Percentiles rank a stretch among this genome's conserved stretches.
These are phyloP conservation scores for Iberis amara DNA, from an alignment of 441 rosid species.

Conservation along the genomic window DNA sequence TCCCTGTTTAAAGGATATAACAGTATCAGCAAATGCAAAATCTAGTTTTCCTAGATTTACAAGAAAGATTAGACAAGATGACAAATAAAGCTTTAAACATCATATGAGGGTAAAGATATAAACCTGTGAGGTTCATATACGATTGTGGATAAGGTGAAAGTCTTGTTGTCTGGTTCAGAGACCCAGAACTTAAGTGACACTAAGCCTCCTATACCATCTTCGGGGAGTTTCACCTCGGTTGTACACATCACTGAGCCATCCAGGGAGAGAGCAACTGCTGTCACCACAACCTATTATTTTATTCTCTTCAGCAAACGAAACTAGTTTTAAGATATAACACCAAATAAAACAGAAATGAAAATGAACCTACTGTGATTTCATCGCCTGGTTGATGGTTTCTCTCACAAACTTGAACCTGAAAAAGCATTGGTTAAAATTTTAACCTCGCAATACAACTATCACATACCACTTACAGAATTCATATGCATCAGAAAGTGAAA, in stretches of 20 bases:
- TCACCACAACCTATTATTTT: conserved; percentile 57
- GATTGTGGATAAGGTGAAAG: conserved; percentile 70
- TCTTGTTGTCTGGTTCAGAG: conserved; percentile 47
- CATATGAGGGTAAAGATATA: conserved; percentile 11
- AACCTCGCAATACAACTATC: conserved; percentile 17
- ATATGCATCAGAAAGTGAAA: neutral
- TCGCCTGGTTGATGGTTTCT: conserved; percentile 97
- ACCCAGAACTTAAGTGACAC: conserved; percentile 87
- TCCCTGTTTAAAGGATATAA: conserved; percentile 43
- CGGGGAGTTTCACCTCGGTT: conserved; percentile 79
- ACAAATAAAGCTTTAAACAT: conserved; percentile 1
- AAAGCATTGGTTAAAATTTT: conserved; percentile 20
- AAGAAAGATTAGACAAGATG: neutral
- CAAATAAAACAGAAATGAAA: conserved; percentile 3
- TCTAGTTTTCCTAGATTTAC: neutral
- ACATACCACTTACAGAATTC: conserved; percentile 1
- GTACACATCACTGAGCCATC: conserved; percentile 86
- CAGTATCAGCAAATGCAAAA: neutral
- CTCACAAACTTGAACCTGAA: conserved; percentile 87
- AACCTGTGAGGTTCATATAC: conserved; percentile 96
- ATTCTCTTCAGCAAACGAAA: conserved; percentile 15
- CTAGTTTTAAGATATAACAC: neutral
- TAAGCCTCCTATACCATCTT: conserved; percentile 84
- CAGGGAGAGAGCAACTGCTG: conserved; percentile 65
- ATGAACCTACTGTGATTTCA: conserved; percentile 61